Conservation (phyloP, 192 early-diverging fungal species). For the Gonapodya sp. region DNA sequence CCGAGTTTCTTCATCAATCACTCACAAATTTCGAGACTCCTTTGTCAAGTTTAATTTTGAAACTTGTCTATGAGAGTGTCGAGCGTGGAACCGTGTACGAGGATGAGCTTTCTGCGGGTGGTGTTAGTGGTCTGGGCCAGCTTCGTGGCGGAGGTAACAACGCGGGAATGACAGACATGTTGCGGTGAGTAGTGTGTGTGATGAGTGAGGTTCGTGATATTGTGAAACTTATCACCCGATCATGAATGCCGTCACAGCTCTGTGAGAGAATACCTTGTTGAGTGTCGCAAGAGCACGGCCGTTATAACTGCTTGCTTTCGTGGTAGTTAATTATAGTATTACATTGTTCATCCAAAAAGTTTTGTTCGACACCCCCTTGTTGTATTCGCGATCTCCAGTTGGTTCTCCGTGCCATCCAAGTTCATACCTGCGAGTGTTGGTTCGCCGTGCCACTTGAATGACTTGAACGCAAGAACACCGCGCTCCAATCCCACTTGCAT, state of each 20-base stretch:
- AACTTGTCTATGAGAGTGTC: slow-evolving; percentile 65
- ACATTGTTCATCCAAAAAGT: not conserved
- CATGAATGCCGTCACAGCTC: not conserved
- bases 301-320: not conserved
- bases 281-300: not conserved
- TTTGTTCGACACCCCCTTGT: too few species aligned
- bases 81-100: slow-evolving; percentile 23
- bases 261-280: not conserved
- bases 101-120: not conserved
- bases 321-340: not conserved
- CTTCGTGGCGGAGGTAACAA: not conserved
- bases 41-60: slow-evolving; percentile 53
- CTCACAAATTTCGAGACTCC: slow-evolving; percentile 65
- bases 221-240: not conserved
- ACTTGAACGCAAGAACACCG: too few species aligned
- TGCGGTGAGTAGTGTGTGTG: not conserved
- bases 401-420: too few species aligned
- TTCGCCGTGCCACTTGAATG: too few species aligned
- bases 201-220: not conserved
- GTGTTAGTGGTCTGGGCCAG: not conserved
- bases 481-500: too few species aligned
- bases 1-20: slow-evolving; percentile 78
- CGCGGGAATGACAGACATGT: not conserved
- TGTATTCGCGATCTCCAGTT: too few species aligned
- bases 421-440: too few species aligned